Evolutionary conservation across 306 rosid genomes (phyloP), one percentile per base, ranked within the genome.

Genomic region (Spatholobus suberectus): DNA sequence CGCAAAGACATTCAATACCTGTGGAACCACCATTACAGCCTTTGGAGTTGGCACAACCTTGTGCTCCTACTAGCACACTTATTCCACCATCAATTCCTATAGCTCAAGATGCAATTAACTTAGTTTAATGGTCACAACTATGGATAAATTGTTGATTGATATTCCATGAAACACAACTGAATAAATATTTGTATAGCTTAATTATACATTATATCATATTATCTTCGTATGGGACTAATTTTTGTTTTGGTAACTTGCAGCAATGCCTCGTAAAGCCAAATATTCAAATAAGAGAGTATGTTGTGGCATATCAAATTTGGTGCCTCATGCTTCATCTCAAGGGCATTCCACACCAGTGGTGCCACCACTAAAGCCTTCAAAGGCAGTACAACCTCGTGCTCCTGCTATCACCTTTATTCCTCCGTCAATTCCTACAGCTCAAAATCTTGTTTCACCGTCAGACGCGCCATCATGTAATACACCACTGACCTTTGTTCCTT

Each of bases 271-370:
- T 4, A 59, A 59, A 11, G 35, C 37, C 18, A 59, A 59, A 59
- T 23, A 24, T 26, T 59, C 66, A 59, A 24, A 59, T 59, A 59
- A 59, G 37, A 59, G 66, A 24, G 18, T 10, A 59, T 23, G n/a
- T 11, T n/a, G 3, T 59, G 66, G 37, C 35, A 24, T 12, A 59
- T 10, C 37, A 11, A 59, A 24, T 59, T 59, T 12, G 17, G 29
- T 59, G 66, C 66, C 66, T 12, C n/a, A 4, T 59, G 35, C 66
- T 11, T 59, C 66, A 26, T 59, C 66, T 59, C 66, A 59, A 59
- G 66, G 18, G 11, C 66, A 26, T 59, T 59, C 66, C n/a, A 12
- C 35, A 59, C 66, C 37, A 3, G 17, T 24, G 66, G 35, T 24
- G 37, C 17, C 66, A 10, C 66, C n/a, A 11, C 15, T 21, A 57